These are phyloP conservation scores for Aspergillus sclerotioniger DNA, from an alignment of 495 filamentous ascomycete species.

Conservation along the genomic window DNA sequence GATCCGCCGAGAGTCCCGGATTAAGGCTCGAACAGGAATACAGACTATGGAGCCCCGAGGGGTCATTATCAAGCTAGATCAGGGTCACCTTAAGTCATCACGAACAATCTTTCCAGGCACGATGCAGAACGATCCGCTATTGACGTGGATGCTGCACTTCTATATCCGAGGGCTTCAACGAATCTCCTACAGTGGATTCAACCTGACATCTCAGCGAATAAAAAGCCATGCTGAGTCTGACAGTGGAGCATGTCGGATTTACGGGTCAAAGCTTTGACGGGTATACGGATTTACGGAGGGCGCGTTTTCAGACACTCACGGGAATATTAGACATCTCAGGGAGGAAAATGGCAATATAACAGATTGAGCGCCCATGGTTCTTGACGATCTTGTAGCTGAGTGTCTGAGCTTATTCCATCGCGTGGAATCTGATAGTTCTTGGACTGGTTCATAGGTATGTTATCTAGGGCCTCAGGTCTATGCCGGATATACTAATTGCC, in stretches of 20 bases:
- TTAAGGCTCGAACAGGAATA: constrained; percentile 2
- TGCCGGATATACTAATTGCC: not conserved
- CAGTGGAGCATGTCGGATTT: not conserved
- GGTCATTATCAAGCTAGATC: not conserved
- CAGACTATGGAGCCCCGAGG: not conserved
- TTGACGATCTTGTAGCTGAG: not conserved
- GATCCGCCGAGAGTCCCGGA: not conserved
- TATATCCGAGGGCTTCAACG: constrained; percentile 1
- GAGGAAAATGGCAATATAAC: not conserved
- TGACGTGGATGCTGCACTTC: not conserved
- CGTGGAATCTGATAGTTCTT: not conserved
- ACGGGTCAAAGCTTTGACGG: constrained; percentile 5
- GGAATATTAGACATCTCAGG: not conserved
- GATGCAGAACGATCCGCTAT: not conserved
- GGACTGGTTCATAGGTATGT: constrained; percentile 2
- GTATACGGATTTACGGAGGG: constrained; percentile 15
- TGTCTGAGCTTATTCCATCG: not conserved
- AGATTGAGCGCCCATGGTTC: not conserved
- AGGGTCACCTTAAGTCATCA: not conserved
- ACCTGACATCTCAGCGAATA: not conserved
- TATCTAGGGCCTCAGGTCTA: not conserved
- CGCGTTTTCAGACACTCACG: not conserved
- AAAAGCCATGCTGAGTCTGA: not conserved
- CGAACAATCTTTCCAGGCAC: not conserved
- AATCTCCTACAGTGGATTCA: not conserved